A percentile compares a stretch with the other conserved stretches of the same genome.
phyloP scores from a whole-genome alignment of 1,139 yeast species.

The Candida neerlandica region DNA sequence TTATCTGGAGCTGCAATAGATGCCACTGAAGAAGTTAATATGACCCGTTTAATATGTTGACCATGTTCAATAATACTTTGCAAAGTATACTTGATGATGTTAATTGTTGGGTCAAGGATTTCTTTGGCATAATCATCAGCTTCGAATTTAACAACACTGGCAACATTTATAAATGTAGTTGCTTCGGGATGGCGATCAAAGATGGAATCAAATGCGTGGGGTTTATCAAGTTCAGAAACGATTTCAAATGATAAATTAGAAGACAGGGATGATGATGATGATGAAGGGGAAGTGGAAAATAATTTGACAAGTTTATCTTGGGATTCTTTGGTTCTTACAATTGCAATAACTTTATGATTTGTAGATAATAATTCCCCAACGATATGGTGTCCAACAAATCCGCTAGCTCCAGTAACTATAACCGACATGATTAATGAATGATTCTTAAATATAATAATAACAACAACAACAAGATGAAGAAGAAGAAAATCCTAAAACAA shows the following conservation, averaged over 20 bases:
- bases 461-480: no score
- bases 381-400: conserved; percentile 41
- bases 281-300: conserved; percentile 6
- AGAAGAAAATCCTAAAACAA: no score
- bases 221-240: conserved; percentile 51
- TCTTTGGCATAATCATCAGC: conserved; percentile 24
- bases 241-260: conserved; percentile 44
- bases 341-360: conserved; percentile 58
- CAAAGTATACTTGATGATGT: conserved; percentile 30
- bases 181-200: conserved; percentile 49
- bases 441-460: no score
- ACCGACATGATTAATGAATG: conserved; percentile 20
- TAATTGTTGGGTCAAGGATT: conserved; percentile 23
- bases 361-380: conserved; percentile 29
- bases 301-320: conserved; percentile 44
- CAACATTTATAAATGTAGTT: conserved; percentile 52
- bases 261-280: conserved; percentile 19
- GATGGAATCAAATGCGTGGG: conserved; percentile 54
- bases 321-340: conserved; percentile 55
- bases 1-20: conserved; percentile 18
- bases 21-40: conserved; percentile 34
- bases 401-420: conserved; percentile 43
- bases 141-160: conserved; percentile 29
- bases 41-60: conserved; percentile 27
- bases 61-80: conserved; percentile 25